Base-by-base conservation (phyloP, 2,329 filamentous ascomycete species). In the Capronia epimyces region DNA sequence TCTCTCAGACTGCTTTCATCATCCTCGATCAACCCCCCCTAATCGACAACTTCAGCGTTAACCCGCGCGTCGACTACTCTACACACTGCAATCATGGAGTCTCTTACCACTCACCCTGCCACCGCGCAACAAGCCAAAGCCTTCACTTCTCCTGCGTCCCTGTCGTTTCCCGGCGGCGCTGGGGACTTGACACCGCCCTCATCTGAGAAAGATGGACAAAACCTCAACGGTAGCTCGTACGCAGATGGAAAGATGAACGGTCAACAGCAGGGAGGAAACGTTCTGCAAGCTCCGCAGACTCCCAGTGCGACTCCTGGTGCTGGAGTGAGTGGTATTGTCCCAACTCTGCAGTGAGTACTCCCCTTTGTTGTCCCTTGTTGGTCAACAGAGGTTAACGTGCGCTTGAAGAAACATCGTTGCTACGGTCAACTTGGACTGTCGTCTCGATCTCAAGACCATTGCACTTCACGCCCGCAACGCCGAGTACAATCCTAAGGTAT, bases 401-500 rank as follows among this genome's bases (percentile, higher is more conserved):
- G 53, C 56, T 59, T 62, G 43, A 89, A 94, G 89, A 84, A 96
- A 97, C 77, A 95, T 97, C 75, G 91, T 97, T 72, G 91, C 93
- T 62, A 98, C 93, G 63, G 93, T 97, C 77, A 97, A 97, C 72
- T 81, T 97, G 67, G 89, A 94, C 77, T 96, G 91, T 75, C 90
- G 91, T 64, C 77, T 97, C 75, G 93, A 98, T 70, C 80, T 98
- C 63, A 97, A 97, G 86, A 97, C 93, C 64, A 97, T 98, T 70
- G 93, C 93, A 64, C 80, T 97, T 69, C 93, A 98, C 73, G 93
- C 93, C 59, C 85, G 93, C 73, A 98, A 97, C 71, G 93, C 93
- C 59, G 93, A 97, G 78, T 96, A 96, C 79, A 96, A 95, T 69
- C 90, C 89, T 57, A 95, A 96, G 87, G 87, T 91, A 87, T 57